Evolutionary conservation across 2,329 filamentous ascomycete genomes (phyloP), one percentile per base, ranked within the genome.

Genomic region (Cladobotryum mycophilum): DNA sequence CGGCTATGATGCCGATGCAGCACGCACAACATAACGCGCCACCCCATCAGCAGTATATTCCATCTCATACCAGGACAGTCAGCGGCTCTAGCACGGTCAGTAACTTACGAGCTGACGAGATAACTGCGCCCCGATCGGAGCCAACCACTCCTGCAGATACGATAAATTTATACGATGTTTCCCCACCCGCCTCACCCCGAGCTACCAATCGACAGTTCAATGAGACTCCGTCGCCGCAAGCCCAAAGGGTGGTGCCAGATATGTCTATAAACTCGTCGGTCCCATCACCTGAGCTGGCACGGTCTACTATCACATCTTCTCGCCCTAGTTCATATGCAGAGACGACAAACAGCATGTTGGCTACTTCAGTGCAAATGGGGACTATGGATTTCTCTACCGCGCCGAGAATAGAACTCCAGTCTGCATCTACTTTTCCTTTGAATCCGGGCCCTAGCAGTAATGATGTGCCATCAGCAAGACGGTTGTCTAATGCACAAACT

Each of bases 81-180:
- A 72, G 67, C 52, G 68, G 71, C 47, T 66, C 67, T 6, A 67
- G 62, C 7, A 61, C 59, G 5, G 53, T 61, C 36, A 63, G 56
- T 41, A 59, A 58, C 30, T 46, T 56, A 25, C 57, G 52, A n/a
- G 50, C 58, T 13, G 56, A 61, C 6, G 63, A 67, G 20, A 33
- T 55, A 9, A 47, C 56, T 5, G 58, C 65, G 5, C 67, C 66
- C 6, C 55, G 58, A 41, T 69, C 68, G n/a, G 70, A 61, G 41
- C 65, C 63, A 3, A 61, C 61, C 2, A 45, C 53, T 11, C 55
- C 54, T 3, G 17, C 52, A 12, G 56, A 58, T 34, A 64, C 66
- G 11, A 61, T 58, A 9, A 66, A 76, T 22, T 60, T 77, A 3
- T 78, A 78, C 57, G 70, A 75, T 52, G 72, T 71, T 4, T 75